Evolutionary conservation across 768 basidiomycete species (phyloP).

Genomic region (Daedaleopsis nitida): DNA sequence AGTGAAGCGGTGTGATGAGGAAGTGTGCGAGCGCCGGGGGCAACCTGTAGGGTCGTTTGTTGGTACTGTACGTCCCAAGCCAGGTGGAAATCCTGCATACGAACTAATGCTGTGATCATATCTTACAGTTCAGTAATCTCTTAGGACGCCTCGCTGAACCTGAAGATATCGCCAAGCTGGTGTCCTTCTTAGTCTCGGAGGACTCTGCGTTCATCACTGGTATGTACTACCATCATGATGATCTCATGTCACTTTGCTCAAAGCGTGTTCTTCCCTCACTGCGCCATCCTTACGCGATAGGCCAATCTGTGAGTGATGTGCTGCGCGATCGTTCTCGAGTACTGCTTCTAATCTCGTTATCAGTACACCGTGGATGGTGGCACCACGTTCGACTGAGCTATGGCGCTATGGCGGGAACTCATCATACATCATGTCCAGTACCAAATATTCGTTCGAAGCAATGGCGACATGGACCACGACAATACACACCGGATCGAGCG

Average conservation of each 20-base stretch:
- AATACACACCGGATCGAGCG: too few relatives aligned
- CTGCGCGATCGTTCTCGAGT: neutral
- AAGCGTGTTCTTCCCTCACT: neutral
- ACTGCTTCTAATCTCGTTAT: neutral
- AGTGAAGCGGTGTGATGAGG: neutral
- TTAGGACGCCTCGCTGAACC: slow-evolving; percentile 29
- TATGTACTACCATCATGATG: neutral
- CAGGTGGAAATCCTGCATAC: neutral
- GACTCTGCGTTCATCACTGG: slow-evolving; percentile 33
- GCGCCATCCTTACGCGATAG: neutral
- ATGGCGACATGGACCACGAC: too few relatives aligned
- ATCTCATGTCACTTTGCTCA: neutral
- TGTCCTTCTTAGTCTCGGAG: slow-evolving; percentile 32
- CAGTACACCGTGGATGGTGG: neutral
- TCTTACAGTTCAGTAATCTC: slow-evolving; percentile 18
- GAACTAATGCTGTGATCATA: neutral
- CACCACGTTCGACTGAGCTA: neutral
- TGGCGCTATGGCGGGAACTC: too few relatives aligned
- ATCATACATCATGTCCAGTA: too few relatives aligned
- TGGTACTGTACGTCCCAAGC: neutral
- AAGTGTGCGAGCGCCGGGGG: neutral
- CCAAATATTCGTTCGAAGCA: too few relatives aligned
- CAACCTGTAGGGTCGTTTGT: neutral
- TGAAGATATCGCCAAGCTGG: slow-evolving; percentile 34
- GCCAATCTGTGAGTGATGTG: neutral